Conservation (phyloP, 1,139 yeast genomes). For the Blastobotrys buckinghamii region DNA sequence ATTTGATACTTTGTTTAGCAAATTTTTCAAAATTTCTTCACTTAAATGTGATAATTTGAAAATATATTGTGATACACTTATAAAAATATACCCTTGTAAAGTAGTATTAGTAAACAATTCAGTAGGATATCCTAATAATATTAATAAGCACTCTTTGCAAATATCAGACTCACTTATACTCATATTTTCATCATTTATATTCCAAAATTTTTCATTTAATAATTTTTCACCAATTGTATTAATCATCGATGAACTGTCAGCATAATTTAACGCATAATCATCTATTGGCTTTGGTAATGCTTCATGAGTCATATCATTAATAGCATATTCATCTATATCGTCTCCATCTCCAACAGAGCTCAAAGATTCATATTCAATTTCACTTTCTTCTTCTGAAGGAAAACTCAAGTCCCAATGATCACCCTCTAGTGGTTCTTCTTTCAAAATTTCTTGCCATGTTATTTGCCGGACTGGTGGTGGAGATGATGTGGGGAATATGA, state of each 20-base stretch:
- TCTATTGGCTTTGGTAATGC: constrained; percentile 9
- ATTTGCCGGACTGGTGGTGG: too few species aligned
- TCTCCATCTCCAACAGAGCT: neutral
- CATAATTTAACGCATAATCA: neutral
- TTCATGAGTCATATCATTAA: constrained; percentile 2
- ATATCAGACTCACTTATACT: constrained; percentile 16
- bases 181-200: neutral
- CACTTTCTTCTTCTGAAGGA: constrained; percentile 2
- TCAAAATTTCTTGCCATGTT: constrained; percentile 26
- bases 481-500: too few species aligned
- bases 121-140: constrained; percentile 17
- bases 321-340: neutral
- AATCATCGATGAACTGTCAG: neutral
- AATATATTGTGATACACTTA: neutral
- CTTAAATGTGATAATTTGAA: constrained; percentile 13
- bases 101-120: neutral
- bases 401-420: constrained; percentile 20
- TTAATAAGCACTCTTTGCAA: constrained; percentile 18
- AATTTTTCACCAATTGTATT: neutral
- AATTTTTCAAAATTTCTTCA: constrained; percentile 8
- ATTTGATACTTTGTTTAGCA: constrained; percentile 14
- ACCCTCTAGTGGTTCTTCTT: constrained; percentile 24
- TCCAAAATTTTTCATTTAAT: neutral
- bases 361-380: constrained; percentile 8
- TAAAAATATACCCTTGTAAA: neutral